phyloP scores from a whole-genome alignment of 2,329 filamentous ascomycete species.

The Colletotrichum noveboracense region DNA sequence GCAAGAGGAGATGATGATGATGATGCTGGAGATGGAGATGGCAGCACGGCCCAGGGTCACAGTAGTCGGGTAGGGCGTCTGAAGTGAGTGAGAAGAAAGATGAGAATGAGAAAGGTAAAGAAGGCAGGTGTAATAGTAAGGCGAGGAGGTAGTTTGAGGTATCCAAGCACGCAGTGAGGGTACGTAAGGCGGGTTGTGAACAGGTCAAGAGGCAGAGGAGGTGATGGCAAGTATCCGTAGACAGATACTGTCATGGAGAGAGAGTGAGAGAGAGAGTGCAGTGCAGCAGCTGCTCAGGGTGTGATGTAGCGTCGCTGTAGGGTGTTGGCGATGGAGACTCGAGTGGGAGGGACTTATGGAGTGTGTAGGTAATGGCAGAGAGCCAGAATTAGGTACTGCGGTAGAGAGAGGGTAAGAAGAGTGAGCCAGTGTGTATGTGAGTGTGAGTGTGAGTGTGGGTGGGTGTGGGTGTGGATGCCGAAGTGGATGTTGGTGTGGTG shows the following conservation, averaged over 20 bases:
- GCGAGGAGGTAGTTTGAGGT: not conserved
- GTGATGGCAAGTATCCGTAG: not conserved
- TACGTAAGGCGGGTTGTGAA: not conserved
- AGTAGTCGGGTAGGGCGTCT: not conserved
- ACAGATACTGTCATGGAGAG: not conserved
- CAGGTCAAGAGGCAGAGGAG: not conserved
- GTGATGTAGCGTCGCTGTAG: constrained; percentile 1
- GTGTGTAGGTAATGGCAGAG: not conserved
- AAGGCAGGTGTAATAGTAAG: not conserved
- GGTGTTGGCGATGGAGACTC: constrained; percentile 4
- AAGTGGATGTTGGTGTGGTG: not conserved
- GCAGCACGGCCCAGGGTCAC: not conserved
- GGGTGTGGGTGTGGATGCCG: not conserved
- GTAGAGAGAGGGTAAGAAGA: not conserved
- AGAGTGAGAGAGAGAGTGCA: not conserved
- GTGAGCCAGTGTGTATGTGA: not conserved
- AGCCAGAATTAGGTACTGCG: not conserved
- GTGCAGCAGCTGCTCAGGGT: not conserved
- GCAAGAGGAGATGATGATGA: not conserved
- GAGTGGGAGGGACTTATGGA: not conserved
- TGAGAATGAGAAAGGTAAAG: not conserved
- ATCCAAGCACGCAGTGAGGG: not conserved
- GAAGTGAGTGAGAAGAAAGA: not conserved
- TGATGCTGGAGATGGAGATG: not conserved
- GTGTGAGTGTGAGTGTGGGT: not conserved